Conservation (phyloP, 768 basidiomycete genomes). For the Termitomyces sp. region DNA sequence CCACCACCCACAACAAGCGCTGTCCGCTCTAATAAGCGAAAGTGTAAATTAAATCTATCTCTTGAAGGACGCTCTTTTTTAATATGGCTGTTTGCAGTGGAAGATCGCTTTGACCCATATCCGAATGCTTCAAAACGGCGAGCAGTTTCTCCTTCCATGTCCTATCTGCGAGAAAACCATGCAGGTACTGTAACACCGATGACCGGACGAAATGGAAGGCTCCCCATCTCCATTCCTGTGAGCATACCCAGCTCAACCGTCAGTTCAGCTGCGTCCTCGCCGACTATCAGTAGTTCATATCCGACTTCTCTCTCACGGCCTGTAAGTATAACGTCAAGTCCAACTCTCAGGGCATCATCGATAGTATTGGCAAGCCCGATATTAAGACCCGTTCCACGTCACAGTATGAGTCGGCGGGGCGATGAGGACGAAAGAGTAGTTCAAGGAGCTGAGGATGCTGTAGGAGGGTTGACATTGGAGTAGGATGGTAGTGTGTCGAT, state of each 20-base stretch:
- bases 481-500: conserved; percentile 14
- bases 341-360: conserved; percentile 67
- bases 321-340: conserved; percentile 64
- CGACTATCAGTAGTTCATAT: conserved; percentile 55
- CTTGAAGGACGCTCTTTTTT: background rate
- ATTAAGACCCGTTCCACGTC: conserved; percentile 60
- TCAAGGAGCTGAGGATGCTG: conserved; percentile 77
- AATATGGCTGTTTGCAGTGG: conserved; percentile 42
- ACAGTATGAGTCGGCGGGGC: conserved; percentile 44
- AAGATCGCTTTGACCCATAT: conserved; percentile 85
- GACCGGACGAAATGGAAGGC: conserved; percentile 39
- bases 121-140: conserved; percentile 74
- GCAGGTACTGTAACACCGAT: conserved; percentile 47
- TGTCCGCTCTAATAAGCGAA: conserved; percentile 78
- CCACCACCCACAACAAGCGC: conserved; percentile 78
- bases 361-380: conserved; percentile 77
- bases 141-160: conserved; percentile 78
- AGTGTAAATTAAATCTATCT: conserved; percentile 44
- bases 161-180: conserved; percentile 61
- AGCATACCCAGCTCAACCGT: conserved; percentile 52
- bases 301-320: conserved; percentile 45
- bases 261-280: conserved; percentile 70
- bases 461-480: conserved; percentile 56
- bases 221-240: conserved; percentile 68
- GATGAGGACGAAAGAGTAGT: conserved; percentile 74